phyloP scores from a whole-genome alignment of 2,329 filamentous ascomycete genomes.

The Fusarium newnesense region DNA sequence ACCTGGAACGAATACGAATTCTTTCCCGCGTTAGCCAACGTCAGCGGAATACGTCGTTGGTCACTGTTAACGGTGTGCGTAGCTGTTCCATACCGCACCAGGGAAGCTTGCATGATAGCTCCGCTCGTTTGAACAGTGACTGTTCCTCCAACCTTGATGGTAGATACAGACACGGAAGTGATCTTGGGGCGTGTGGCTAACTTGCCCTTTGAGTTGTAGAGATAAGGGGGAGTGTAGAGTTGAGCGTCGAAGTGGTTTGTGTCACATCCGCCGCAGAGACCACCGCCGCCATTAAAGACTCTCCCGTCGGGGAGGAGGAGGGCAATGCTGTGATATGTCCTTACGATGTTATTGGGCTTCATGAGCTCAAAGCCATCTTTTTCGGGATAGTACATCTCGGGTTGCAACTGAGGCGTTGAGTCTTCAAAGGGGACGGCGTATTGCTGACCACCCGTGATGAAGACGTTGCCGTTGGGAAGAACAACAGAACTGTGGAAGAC shows the following conservation, averaged over 20 bases:
- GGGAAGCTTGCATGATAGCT: not conserved
- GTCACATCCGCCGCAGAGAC: slow-evolving; percentile 20
- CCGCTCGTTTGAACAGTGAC: slow-evolving; percentile 9
- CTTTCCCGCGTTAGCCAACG: not conserved
- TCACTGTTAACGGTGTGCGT: slow-evolving; percentile 35
- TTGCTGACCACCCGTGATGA: slow-evolving; percentile 56
- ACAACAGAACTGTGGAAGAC: slow-evolving; percentile 58
- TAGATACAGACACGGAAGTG: not conserved
- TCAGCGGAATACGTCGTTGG: slow-evolving; percentile 27
- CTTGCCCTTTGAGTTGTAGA: slow-evolving; percentile 21
- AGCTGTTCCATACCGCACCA: slow-evolving; percentile 28
- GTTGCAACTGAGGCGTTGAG: slow-evolving; percentile 22
- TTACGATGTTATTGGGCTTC: slow-evolving; percentile 25
- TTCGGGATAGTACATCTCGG: slow-evolving; percentile 16
- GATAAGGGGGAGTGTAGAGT: slow-evolving; percentile 25
- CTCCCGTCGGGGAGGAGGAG: slow-evolving; percentile 23
- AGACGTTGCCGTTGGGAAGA: slow-evolving; percentile 60
- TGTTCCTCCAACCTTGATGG: slow-evolving; percentile 4
- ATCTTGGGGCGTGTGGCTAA: slow-evolving; percentile 23
- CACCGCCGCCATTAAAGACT: slow-evolving; percentile 33
- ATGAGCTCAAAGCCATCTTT: slow-evolving; percentile 14
- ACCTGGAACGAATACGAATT: slow-evolving; percentile 25
- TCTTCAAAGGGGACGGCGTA: slow-evolving; percentile 30
- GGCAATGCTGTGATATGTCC: slow-evolving; percentile 28
- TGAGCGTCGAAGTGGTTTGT: slow-evolving; percentile 37